phyloP scores from a whole-genome alignment of 352 stramenopile genomes.

The Phytophthora europaea region DNA sequence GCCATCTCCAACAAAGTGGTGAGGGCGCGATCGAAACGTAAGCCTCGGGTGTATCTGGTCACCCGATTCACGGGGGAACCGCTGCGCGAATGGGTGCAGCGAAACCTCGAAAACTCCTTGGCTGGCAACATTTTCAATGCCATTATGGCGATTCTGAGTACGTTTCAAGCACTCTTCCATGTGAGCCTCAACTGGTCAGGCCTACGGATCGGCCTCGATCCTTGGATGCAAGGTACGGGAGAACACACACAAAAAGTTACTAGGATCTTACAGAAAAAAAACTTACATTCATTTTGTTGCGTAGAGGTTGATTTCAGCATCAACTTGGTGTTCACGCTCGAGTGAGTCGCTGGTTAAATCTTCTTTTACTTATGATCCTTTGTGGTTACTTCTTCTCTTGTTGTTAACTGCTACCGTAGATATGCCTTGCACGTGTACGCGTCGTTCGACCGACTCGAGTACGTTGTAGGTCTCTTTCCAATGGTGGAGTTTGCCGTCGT shows the following conservation, averaged over 20 bases:
- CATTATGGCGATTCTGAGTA: constrained; percentile 62
- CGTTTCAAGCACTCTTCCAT: constrained; percentile 76
- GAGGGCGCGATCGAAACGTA: constrained; percentile 22
- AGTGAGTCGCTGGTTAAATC: constrained; percentile 45
- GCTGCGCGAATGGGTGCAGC: constrained; percentile 75
- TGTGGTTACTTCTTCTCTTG: neutral
- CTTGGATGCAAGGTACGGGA: constrained; percentile 61
- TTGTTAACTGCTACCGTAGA: constrained; percentile 9
- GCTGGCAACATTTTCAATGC: constrained; percentile 50
- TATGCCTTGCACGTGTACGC: constrained; percentile 72
- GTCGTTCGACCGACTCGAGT: constrained; percentile 70
- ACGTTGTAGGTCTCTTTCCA: constrained; percentile 56
- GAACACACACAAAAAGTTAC: neutral
- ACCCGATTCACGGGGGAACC: constrained; percentile 52
- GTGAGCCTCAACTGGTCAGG: constrained; percentile 70
- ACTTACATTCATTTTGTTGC: neutral
- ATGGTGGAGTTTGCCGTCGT: constrained; percentile 71
- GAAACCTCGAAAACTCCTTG: constrained; percentile 78
- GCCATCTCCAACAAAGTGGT: constrained; percentile 34
- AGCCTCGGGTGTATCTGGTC: constrained; percentile 48
- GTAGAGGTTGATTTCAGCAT: constrained; percentile 64
- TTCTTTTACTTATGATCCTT: neutral
- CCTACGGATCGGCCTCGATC: constrained; percentile 35
- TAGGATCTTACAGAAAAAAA: neutral
- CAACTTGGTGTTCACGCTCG: constrained; percentile 73